Conservation (phyloP, 805 yeast species). For the Crinitomyces ghanaensis region DNA sequence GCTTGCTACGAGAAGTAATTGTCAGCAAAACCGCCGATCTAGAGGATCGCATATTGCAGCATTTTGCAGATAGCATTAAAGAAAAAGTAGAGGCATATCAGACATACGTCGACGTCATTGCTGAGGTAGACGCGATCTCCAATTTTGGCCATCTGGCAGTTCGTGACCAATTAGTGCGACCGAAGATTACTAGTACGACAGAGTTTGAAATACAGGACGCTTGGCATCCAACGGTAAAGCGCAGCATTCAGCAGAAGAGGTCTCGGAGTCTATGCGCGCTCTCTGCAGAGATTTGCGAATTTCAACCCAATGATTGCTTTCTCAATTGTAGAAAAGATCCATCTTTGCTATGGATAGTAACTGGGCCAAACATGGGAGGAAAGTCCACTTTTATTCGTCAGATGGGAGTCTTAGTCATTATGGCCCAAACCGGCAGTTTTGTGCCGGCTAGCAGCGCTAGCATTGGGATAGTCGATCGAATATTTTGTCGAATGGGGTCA, state of each 20-base stretch:
- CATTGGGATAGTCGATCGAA: conserved; percentile 63
- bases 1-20: conserved; percentile 9
- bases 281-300: too few species aligned
- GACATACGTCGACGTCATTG: conserved; percentile 38
- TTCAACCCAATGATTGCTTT: conserved; percentile 37
- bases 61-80: conserved; percentile 25
- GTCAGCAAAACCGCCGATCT: conserved; percentile 13
- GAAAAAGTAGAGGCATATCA: conserved; percentile 33
- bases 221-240: too few species aligned
- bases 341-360: conserved; percentile 56
- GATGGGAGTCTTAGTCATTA: conserved; percentile 51
- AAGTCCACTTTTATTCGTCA: conserved; percentile 69
- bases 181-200: too few species aligned
- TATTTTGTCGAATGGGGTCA: conserved; percentile 72
- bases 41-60: conserved; percentile 8
- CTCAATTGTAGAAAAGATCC: conserved; percentile 38
- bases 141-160: background rate
- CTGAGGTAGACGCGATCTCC: conserved; percentile 23
- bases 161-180: conserved; percentile 24
- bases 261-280: too few species aligned
- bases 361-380: conserved; percentile 91
- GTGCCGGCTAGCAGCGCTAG: conserved; percentile 55
- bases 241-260: too few species aligned
- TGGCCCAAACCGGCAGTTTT: conserved; percentile 69
- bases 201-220: too few species aligned